Evolutionary conservation across 305 asterid species (phyloP), one percentile per base, ranked within the genome.

Genomic region (Fraxinus platypoda): DNA sequence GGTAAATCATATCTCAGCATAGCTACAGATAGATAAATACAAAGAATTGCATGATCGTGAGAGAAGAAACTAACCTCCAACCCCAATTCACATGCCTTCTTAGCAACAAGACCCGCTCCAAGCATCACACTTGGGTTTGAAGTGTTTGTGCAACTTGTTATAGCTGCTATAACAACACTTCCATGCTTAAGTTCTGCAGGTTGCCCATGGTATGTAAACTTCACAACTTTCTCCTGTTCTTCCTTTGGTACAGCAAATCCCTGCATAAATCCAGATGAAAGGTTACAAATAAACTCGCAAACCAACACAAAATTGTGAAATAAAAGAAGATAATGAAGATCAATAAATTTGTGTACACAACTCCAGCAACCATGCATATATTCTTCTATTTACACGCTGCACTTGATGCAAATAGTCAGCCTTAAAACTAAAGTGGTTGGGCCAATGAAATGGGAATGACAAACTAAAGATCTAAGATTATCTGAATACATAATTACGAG

Each of bases 91-190:
- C 93, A 92, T 41, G 98, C 97, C 87, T 90, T 94, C 92, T 94
- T 94, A 15, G 98, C 98, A 76, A 93, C 97, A 77, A 93, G 94
- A 80, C 92, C 97, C 81, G 97, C 97, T 82, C 97, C 97, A 87
- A 93, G 95, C 97, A 93, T 93, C 84, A 93, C 97, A 86, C 95
- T 93, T 79, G 97, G 97, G 88, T 93, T 93, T 71, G 97, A 93
- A 59, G 97, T 93, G 86, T 93, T 93, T 74, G 97, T 93, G 86
- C 97, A 93, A 68, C 97, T 93, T 68, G 97, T 93, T 78, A 93
- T 91, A 79, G 97, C 97, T 66, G 97, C 97, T 46, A 94, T 94
- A 59, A 93, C 98, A 83, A 93, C 93, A 83, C 97, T 93, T 77
- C 97, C 97, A 85, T 93, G 91, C 91, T 83, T 92, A 74, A 93